Evolutionary conservation across 164 flowering plant genomes (phyloP).

Genomic region (Vitis vinifera): ASM3070453v1 NC_081817.1:14729501-14730000

Average conservation of each 20-base stretch:
- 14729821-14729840: constrained; percentile 59
- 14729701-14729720: constrained; percentile 49
- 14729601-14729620: no score
- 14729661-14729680: constrained; percentile 12
- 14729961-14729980: no score
- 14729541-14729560: no score
- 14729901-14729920: constrained; percentile 60
- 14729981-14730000: no score
- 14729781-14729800: constrained; percentile 36
- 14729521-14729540: no score
- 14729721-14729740: constrained; percentile 59
- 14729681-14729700: constrained; percentile 31
- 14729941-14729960: no score
- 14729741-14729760: constrained; percentile 40
- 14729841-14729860: constrained; percentile 44
- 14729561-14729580: no score
- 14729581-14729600: no score
- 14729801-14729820: constrained; percentile 62
- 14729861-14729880: constrained; percentile 67
- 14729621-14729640: no score
- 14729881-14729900: constrained; percentile 62
- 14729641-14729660: neutral
- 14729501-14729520: no score
- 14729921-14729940: constrained; percentile 15
- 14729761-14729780: constrained; percentile 47